These are phyloP conservation scores for Tolypocladium inflatum DNA, from an alignment of 2,329 filamentous ascomycete genomes.

Conservation along the genomic window DNA sequence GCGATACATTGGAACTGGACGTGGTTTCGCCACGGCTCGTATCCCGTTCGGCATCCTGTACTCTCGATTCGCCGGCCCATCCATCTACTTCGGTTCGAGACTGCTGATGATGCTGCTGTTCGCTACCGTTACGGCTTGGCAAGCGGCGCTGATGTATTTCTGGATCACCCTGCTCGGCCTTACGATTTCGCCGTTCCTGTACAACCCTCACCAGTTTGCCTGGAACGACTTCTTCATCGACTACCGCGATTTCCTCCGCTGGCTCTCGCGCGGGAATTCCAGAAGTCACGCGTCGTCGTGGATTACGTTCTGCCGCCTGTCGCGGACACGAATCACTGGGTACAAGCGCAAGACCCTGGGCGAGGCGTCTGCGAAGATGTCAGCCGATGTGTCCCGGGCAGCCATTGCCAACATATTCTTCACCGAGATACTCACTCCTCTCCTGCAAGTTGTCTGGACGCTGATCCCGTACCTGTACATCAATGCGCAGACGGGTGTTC, in stretches of 20 bases:
- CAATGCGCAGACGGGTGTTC: constrained; percentile 87
- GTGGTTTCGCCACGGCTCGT: constrained; percentile 98
- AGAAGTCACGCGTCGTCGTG: constrained; percentile 94
- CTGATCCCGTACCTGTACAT: constrained; percentile 89
- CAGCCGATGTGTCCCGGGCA: constrained; percentile 82
- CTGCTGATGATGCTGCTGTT: constrained; percentile 92
- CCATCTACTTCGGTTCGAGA: constrained; percentile 89
- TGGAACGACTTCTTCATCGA: constrained; percentile 99
- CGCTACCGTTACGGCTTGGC: constrained; percentile 86
- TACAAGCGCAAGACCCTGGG: constrained; percentile 96
- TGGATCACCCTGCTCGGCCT: constrained; percentile 88
- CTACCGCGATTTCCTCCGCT: constrained; percentile 94
- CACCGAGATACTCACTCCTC: constrained; percentile 76
- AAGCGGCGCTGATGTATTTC: constrained; percentile 83
- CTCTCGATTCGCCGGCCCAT: constrained; percentile 91
- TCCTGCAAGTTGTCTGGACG: constrained; percentile 74
- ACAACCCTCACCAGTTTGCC: constrained; percentile 97
- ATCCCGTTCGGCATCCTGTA: constrained; percentile 97
- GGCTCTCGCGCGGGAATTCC: constrained; percentile 95
- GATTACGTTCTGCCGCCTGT: constrained; percentile 94
- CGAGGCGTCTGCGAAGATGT: constrained; percentile 87
- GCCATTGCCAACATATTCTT: constrained; percentile 87
- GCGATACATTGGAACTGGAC: constrained; percentile 95
- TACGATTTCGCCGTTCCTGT: constrained; percentile 87
- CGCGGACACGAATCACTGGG: constrained; percentile 89